Evolutionary conservation across 352 stramenopile genomes (phyloP).

Genomic region (Globisporangium takayamanum): DNA sequence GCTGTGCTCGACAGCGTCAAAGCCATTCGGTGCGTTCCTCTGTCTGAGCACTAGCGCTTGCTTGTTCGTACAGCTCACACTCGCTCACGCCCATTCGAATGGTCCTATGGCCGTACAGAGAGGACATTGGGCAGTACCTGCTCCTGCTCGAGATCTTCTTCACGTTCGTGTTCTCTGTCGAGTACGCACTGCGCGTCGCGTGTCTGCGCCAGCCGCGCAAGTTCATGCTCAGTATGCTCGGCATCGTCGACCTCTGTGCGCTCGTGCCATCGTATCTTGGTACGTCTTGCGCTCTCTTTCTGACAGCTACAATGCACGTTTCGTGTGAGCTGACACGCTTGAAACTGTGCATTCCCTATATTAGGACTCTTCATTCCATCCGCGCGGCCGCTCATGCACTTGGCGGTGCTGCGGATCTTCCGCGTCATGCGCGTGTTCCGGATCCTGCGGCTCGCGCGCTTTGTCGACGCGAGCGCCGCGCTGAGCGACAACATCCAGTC

Average conservation of each 20-base stretch:
- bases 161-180: conserved; percentile 70
- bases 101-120: conserved; percentile 18
- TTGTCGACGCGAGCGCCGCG: conserved; percentile 56
- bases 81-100: background rate
- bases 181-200: conserved; percentile 60
- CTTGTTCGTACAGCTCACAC: background rate
- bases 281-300: conserved; percentile 5
- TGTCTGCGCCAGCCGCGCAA: conserved; percentile 54
- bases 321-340: background rate
- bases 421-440: conserved; percentile 76
- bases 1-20: conserved; percentile 68
- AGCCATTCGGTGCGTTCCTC: conserved; percentile 40
- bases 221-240: conserved; percentile 66
- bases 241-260: conserved; percentile 69
- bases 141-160: conserved; percentile 71
- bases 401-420: conserved; percentile 71
- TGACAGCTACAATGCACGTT: background rate
- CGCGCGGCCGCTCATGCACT: conserved; percentile 49
- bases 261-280: conserved; percentile 77
- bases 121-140: conserved; percentile 54
- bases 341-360: background rate
- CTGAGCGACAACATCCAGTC: conserved; percentile 74
- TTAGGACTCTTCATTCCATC: conserved; percentile 41
- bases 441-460: conserved; percentile 60
- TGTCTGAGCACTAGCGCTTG: background rate